Base-by-base conservation (phyloP, 192 early-diverging fungal genomes). In the Umbelopsis isabellina region DNA sequence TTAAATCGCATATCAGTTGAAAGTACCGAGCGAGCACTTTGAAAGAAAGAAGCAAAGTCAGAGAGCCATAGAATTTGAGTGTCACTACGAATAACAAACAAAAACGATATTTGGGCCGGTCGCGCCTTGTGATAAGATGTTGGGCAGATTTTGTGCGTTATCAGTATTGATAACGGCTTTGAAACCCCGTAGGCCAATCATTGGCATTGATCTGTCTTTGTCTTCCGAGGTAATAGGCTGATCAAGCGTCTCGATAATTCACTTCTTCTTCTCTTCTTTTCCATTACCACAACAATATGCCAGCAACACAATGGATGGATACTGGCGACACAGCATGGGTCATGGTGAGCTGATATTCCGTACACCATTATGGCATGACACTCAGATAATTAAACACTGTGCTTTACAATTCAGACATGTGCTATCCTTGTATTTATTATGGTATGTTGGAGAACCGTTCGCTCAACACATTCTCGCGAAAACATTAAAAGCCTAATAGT, bases 271-370 rank as follows among this genome's bases (percentile, higher is more conserved):
- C 11, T 72, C 37, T 73, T 61, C n/a, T n/a, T n/a, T n/a, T 65
- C 20, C 35, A 6, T 25, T 21, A 46, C 41, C 35, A 58, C 71
- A 47, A 33, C 46, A 30, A 72, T 22, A 41, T 41, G 37, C 52
- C 72, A 37, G 69, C 46, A n/a, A 49, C 72, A 45, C 44, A 73
- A 46, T 67, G 74, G 65, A 82, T 86, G 50, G 79, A 85, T 76
- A 82, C 78, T 74, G 89, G 88, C 55, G 89, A 91, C 48, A 93
- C 90, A 48, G 89, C 86, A 69, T 94, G 88, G 86, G 88, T 94
- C 58, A 83, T 94, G 73, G 79, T 87, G 16, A 86, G 85, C 45
- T 80, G 89, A 27, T 16, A 13, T 27, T 13, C 5, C 27, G 37
- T 61, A 15, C 27, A 10, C 13, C 55, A 33, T 15, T 35, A 12